Conservation (phyloP, 495 filamentous ascomycete species). For the Neurospora sp. region DNA sequence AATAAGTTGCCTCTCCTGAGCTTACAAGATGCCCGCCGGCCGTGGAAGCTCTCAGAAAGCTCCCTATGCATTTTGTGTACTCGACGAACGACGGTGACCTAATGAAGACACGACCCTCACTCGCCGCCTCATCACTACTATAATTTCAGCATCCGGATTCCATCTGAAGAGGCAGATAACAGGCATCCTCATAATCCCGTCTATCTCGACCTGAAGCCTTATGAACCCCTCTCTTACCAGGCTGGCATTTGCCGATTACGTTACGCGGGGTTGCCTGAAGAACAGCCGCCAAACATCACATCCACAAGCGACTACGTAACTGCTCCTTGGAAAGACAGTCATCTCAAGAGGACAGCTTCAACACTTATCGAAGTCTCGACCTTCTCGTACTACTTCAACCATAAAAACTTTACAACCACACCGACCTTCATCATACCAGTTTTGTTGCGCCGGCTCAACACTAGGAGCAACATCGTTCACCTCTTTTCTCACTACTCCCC, state of each 20-base stretch:
- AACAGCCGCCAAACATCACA: not conserved
- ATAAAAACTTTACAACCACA: not conserved
- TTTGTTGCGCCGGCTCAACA: not conserved
- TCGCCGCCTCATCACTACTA: not conserved
- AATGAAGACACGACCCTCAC: not conserved
- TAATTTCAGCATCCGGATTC: not conserved
- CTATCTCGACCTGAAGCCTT: not conserved
- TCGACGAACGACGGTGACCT: not conserved
- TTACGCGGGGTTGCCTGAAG: not conserved
- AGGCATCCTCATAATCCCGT: not conserved
- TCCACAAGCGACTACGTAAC: not conserved
- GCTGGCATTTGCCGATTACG: not conserved
- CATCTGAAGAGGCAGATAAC: not conserved
- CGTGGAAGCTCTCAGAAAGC: conserved; percentile 10
- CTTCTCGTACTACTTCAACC: not conserved
- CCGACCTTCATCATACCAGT: not conserved
- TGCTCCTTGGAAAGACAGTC: not conserved
- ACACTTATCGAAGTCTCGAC: not conserved
- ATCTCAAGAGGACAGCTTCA: not conserved
- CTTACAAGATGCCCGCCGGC: not conserved
- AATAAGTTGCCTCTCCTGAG: conserved; percentile 9
- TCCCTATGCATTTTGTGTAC: not conserved
- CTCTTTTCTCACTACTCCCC: not conserved
- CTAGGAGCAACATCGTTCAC: not conserved
- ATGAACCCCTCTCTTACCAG: not conserved